Evolutionary conservation across 106 monocot genomes (phyloP), one percentile per base, ranked within the genome.

Genomic region (Dendrobium nobile): DNA sequence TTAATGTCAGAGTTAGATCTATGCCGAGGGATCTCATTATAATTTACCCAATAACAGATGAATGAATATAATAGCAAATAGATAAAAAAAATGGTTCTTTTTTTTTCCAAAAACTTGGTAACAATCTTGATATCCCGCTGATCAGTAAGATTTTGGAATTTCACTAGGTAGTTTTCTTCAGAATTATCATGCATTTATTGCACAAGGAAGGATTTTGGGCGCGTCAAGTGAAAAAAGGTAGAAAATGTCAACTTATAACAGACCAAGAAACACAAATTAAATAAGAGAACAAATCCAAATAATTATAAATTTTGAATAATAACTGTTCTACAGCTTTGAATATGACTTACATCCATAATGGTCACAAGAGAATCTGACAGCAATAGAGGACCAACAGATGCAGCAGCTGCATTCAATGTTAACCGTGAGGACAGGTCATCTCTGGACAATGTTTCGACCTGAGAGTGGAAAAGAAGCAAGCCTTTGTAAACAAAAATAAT

Each of bases 281-380:
- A 74, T 58, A 47, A 24, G 26, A 26, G 3, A 24, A 48, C 6
- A 76, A 47, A 26, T 27, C 26, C 47, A 45, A 76, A 76, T 37
- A 76, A 10, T 37, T 73, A 41, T 15, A 73, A 73, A 73, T 4
- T 9, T 41, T 16, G 33, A 17, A 4, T 47, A 77, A 75, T 9
- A 68, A 28, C 24, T 27, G 5, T 2, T 28, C 19, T 31, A 68
- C 8, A 70, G 13, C 0, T 74, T 2, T 28, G 56, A 41, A 15
- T 37, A 55, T 27, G 17, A 87, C 97, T 56, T 95, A 98, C 98
- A 88, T 98, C 98, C 98, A 98, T 98, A 77, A 98, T 87, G 43
- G 98, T 98, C 85, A 98, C 89, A 56, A 82, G 80, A 74, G 98
- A 88, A 91, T 98, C 98, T 67, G 92, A 84, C 41, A 98, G 86